Base-by-base conservation (phyloP, 768 basidiomycete genomes). In the Mycena galericulata region DNA sequence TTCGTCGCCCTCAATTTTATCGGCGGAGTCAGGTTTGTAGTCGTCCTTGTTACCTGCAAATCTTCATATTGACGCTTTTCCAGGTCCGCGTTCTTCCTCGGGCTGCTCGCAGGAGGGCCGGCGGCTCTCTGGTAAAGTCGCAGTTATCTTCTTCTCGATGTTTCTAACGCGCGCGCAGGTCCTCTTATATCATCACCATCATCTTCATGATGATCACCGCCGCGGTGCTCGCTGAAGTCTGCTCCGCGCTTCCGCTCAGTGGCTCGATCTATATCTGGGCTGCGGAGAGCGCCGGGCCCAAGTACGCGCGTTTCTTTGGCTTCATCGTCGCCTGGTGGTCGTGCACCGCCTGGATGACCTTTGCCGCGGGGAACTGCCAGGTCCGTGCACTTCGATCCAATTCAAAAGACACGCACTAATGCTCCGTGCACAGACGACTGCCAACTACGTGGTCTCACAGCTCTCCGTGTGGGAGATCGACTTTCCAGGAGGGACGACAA, bases 181-280 rank as follows among this genome's bases (percentile, higher is more conserved):
- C 94, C 0, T 93, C 93, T 20, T 95, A 92, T 76, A 30, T 95
- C 67, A 85, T 95, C 62, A 94, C 94, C 9, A 86, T 95, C 76
- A 76, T 96, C 47, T 94, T 95, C 77, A 95, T 96, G 94, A 86
- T 86, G 71, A 94, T 97, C 59, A 96, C 93, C 9, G 95, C 95
- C 2, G 89, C 88, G 12, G 90, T 95, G 45, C 84, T 97, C 40
- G 95, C 96, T 22, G 96, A 97, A 76, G 90, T 97, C 58, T 97
- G 95, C 78, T 96, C 95, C 43, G 93, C 95, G 7, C 83, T 96
- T 30, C 92, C 93, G 6, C 78, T 96, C 55, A 94, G 92, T 62
- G 96, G 96, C 3, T 96, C 95, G 10, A 97, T 98, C 77, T 97
- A 97, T 78, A 90, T 96, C 54, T 97, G 96, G 96, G 93, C 95